A percentile compares a stretch with the other conserved stretches of the same genome.
These are phyloP conservation scores for Pseudodiploospora longispora DNA, from an alignment of 2,329 filamentous ascomycete species.

Conservation along the genomic window DNA sequence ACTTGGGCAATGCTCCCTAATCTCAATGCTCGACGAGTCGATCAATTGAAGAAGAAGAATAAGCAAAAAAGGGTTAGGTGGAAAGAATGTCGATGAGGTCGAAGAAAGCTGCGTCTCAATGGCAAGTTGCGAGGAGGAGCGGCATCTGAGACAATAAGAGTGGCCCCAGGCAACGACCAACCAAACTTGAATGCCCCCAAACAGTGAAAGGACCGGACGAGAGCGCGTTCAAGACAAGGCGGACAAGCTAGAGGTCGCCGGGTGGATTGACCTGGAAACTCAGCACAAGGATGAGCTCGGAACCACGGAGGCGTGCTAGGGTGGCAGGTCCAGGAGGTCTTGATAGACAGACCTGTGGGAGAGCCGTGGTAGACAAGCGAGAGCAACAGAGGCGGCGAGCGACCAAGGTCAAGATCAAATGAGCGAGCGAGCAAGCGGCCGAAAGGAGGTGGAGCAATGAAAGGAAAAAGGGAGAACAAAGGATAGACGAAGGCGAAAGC, in stretches of 20 bases:
- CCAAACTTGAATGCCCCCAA: too few species aligned
- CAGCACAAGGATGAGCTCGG: too few species aligned
- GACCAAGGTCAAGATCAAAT: too few species aligned
- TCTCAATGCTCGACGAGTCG: too few species aligned
- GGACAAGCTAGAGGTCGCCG: too few species aligned
- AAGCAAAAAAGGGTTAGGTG: conserved; percentile 24
- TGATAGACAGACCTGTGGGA: background rate
- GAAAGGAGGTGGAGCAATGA: conserved; percentile 7
- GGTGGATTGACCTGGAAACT: too few species aligned
- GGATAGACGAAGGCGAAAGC: conserved; percentile 6
- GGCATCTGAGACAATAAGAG: conserved; percentile 16
- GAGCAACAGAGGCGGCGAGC: background rate
- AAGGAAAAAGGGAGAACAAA: conserved; percentile 10
- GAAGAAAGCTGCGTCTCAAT: conserved; percentile 20
- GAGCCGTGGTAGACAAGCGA: conserved; percentile 2
- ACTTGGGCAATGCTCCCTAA: too few species aligned
- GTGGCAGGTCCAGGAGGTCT: background rate
- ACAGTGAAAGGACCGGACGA: too few species aligned
- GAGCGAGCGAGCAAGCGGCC: too few species aligned
- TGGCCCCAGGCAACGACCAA: too few species aligned
- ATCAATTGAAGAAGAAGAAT: conserved; percentile 17
- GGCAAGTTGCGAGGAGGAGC: conserved; percentile 16
- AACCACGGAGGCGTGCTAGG: too few species aligned
- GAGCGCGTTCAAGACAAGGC: too few species aligned
- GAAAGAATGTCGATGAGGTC: conserved; percentile 23